These are phyloP conservation scores for Fusarium chaquense DNA, from an alignment of 2,329 filamentous ascomycete genomes.

Conservation along the genomic window DNA sequence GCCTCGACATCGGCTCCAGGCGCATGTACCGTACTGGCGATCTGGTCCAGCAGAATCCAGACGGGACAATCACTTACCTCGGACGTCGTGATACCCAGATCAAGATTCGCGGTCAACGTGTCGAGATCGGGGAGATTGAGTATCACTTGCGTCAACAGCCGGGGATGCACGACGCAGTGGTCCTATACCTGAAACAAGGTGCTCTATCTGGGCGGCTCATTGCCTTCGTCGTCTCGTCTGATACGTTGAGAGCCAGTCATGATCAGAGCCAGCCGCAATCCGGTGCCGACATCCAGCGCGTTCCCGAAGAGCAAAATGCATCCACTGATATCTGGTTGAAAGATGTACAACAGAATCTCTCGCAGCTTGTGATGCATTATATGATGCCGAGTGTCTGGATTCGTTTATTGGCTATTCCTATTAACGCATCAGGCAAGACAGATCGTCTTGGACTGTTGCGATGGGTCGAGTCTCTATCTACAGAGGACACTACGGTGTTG, in stretches of 20 bases:
- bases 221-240: background rate
- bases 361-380: conserved; percentile 7
- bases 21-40: conserved; percentile 4
- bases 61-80: background rate
- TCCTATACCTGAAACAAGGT: background rate
- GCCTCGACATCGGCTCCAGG: background rate
- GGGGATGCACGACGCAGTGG: background rate
- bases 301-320: background rate
- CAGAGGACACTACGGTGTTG: background rate
- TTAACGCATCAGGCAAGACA: conserved; percentile 5
- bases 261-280: background rate
- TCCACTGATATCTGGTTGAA: background rate
- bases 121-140: conserved; percentile 1
- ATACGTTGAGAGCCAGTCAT: background rate
- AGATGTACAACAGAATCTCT: conserved; percentile 5
- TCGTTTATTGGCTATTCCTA: background rate
- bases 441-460: conserved; percentile 3
- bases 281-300: background rate
- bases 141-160: background rate
- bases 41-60: background rate
- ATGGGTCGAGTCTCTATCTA: background rate
- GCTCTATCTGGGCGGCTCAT: background rate
- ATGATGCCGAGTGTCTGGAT: conserved; percentile 9
- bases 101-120: conserved; percentile 6
- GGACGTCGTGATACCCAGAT: background rate